Percentiles rank a stretch among this genome's conserved stretches.
Evolutionary conservation across 2,329 filamentous ascomycete genomes (phyloP).

Genomic region (Aspergillus nomiae): DNA sequence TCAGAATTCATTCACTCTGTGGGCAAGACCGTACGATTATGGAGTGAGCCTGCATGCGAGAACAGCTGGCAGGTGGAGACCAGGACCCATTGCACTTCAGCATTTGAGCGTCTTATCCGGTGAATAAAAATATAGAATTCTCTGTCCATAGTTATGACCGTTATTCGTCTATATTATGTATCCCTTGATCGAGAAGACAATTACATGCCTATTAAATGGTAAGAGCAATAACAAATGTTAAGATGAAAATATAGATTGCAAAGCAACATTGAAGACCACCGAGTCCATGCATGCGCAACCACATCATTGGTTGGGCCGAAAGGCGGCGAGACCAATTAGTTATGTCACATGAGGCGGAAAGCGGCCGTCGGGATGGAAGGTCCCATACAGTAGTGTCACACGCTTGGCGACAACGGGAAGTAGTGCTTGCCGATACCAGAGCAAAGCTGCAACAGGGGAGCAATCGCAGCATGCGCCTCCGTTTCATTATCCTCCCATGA

Average conservation of each 20-base stretch:
- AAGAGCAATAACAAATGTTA: not conserved
- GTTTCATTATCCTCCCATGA: conserved; percentile 2
- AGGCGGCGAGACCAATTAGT: conserved; percentile 5
- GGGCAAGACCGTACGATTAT: not conserved
- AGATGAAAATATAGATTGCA: not conserved
- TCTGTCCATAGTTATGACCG: not conserved
- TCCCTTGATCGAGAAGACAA: not conserved
- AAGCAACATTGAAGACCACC: not conserved
- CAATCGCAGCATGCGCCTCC: conserved; percentile 14
- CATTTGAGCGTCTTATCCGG: not conserved
- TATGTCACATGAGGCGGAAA: conserved; percentile 22
- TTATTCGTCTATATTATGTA: not conserved
- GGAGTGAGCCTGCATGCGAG: not conserved
- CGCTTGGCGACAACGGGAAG: conserved; percentile 11
- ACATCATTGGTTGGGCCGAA: not conserved
- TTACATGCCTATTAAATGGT: not conserved
- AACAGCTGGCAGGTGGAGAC: conserved; percentile 3
- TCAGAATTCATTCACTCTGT: not conserved
- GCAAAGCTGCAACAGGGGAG: not conserved
- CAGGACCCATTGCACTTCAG: not conserved
- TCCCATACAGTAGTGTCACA: conserved; percentile 4
- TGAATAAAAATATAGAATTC: conserved; percentile 4
- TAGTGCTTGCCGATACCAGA: conserved; percentile 1
- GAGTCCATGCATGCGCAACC: not conserved
- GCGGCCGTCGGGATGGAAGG: conserved; percentile 1